These are phyloP conservation scores for Candida smagusa DNA, from an alignment of 1,139 yeast species.

Conservation along the genomic window DNA sequence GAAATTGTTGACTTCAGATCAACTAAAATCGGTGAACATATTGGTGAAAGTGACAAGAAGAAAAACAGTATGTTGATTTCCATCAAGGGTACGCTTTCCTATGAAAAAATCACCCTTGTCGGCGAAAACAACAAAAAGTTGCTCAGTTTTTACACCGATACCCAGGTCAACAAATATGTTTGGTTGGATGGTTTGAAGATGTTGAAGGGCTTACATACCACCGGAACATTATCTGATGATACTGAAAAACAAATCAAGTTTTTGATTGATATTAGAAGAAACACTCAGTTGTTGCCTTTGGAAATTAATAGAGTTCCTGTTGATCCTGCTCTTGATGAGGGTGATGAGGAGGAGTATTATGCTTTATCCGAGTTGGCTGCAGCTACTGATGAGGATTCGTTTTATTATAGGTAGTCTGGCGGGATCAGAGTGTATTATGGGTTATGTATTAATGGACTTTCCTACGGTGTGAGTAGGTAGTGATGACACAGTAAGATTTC, in stretches of 20 bases:
- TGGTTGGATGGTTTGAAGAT: conserved; percentile 82
- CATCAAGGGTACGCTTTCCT: conserved; percentile 51
- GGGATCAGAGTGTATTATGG: neutral
- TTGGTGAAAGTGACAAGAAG: conserved; percentile 38
- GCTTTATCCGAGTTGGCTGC: conserved; percentile 40
- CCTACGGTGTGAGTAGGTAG: no score
- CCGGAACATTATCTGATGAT: conserved; percentile 49
- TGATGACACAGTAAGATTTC: neutral
- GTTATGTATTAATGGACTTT: no score
- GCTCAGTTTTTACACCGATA: conserved; percentile 65
- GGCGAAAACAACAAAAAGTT: conserved; percentile 41
- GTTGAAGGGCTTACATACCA: conserved; percentile 38
- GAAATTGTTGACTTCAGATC: conserved; percentile 43
- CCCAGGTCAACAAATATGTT: conserved; percentile 64
- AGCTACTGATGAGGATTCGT: conserved; percentile 30
- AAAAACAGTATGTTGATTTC: conserved; percentile 43
- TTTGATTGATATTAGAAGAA: conserved; percentile 57
- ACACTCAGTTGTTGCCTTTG: conserved; percentile 62
- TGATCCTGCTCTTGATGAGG: conserved; percentile 23
- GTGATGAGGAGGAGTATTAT: conserved; percentile 40
- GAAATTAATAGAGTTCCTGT: conserved; percentile 27
- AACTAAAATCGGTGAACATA: conserved; percentile 39
- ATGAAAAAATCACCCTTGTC: conserved; percentile 50
- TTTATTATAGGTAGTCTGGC: conserved; percentile 33
- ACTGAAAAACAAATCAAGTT: conserved; percentile 57